Conservation (phyloP, 192 early-diverging fungal genomes). For the Tieghemiomyces parasiticus region DNA sequence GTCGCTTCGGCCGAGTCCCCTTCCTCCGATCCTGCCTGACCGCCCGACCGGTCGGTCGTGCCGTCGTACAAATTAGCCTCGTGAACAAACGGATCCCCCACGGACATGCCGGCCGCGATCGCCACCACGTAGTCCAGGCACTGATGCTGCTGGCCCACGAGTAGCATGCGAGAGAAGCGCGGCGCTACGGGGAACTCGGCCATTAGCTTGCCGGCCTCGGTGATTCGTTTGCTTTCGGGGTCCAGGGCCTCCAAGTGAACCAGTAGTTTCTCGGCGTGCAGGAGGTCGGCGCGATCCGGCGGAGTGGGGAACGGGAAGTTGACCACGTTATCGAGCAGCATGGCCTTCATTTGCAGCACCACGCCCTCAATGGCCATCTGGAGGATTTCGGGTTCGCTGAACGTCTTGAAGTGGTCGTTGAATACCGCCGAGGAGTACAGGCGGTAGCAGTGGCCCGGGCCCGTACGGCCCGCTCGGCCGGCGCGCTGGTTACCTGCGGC, state of each 20-base stretch:
- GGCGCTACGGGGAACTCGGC: slow-evolving; percentile 83
- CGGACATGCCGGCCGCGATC: slow-evolving; percentile 80
- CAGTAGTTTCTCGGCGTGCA: slow-evolving; percentile 67
- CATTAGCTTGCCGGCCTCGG: slow-evolving; percentile 75
- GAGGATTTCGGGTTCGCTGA: slow-evolving; percentile 82
- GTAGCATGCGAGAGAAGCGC: slow-evolving; percentile 64
- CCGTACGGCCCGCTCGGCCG: slow-evolving; percentile 91
- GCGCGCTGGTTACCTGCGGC: slow-evolving; percentile 90
- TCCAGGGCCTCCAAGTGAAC: slow-evolving; percentile 63
- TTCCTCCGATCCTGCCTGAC: slow-evolving; percentile 14
- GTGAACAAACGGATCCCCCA: slow-evolving; percentile 85
- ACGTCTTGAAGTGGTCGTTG: slow-evolving; percentile 71
- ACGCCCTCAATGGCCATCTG: slow-evolving; percentile 93
- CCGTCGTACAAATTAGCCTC: slow-evolving; percentile 42
- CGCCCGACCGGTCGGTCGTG: slow-evolving; percentile 29
- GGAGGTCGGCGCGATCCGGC: slow-evolving; percentile 55
- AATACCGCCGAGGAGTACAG: slow-evolving; percentile 89
- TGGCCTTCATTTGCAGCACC: slow-evolving; percentile 94
- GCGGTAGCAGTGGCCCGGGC: slow-evolving; percentile 94
- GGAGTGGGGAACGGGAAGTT: slow-evolving; percentile 98
- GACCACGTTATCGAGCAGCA: slow-evolving; percentile 87
- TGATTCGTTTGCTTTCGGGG: slow-evolving; percentile 46
- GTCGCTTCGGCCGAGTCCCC: slow-evolving; percentile 34
- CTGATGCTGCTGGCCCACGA: slow-evolving; percentile 71
- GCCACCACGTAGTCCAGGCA: slow-evolving; percentile 81